Evolutionary conservation across 768 basidiomycete species (phyloP), one percentile per base, ranked within the genome.

Genomic region (Mycena chlorophos): DNA sequence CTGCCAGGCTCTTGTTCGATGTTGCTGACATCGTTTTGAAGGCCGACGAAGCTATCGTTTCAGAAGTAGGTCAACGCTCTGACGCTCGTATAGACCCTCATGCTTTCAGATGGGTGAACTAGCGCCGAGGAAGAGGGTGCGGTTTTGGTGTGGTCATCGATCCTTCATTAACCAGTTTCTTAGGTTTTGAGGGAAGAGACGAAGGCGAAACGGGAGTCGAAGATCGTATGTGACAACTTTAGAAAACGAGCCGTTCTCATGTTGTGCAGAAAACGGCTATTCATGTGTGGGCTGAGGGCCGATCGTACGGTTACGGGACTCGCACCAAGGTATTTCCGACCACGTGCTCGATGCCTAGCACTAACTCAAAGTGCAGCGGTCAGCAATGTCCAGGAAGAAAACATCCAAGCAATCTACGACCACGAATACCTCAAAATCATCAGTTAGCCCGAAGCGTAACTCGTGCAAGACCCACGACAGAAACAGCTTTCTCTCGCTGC

Each of bases 401-500:
- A n/a, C 34, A n/a, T 10, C 34, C 10, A n/a, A n/a, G 10, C 34
- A 37, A n/a, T 37, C 34, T 10, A 37, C 12, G 10, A n/a, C n/a
- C 12, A 37, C 10, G 12, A 10, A n/a, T 37, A 37, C 34, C n/a
- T n/a, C n/a, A n/a, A n/a, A n/a, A n/a, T n/a, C n/a, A n/a, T 37
- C n/a, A 37, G 12, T 37, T n/a, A 10, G 34, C 10, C 34, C 34
- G 34, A 37, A 37, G 34, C n/a, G n/a, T 37, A n/a, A n/a, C n/a
- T n/a, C n/a, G n/a, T 37, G 10, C n/a, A 37, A n/a, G 34, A 37
- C n/a, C 12, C 34, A 37, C n/a, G n/a, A 8, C 17, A 25, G 45
- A 27, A 29, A 29, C 10, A 52, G 56, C 53, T 58, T 53, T 19
- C 22, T 52, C 46, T 49, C 51, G 17, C 25, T 54, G 42, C 20